Percentiles rank a stretch among this genome's conserved stretches.
Evolutionary conservation across 2,329 filamentous ascomycete genomes (phyloP).

Genomic region (Neopestalotiopsis sp.): DNA sequence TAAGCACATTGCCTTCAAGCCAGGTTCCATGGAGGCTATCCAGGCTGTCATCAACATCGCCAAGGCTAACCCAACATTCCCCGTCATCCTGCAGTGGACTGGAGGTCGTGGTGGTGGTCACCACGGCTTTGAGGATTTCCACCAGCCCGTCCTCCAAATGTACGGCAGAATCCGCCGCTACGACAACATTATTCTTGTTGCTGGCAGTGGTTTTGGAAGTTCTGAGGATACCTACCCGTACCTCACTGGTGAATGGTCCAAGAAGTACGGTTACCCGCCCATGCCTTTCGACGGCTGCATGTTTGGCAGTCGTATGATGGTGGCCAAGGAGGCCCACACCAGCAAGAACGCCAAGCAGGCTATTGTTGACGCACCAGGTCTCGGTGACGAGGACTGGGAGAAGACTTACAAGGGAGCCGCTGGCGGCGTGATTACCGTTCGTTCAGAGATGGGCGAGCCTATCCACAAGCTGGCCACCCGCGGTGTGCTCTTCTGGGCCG

Average conservation of each 20-base stretch:
- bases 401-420: slow-evolving; percentile 90
- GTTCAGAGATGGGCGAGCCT: slow-evolving; percentile 98
- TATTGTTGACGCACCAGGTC: slow-evolving; percentile 83
- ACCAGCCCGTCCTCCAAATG: slow-evolving; percentile 89
- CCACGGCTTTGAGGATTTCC: slow-evolving; percentile 95
- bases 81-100: slow-evolving; percentile 94
- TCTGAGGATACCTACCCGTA: slow-evolving; percentile 92
- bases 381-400: slow-evolving; percentile 87
- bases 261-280: slow-evolving; percentile 81
- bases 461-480: slow-evolving; percentile 98
- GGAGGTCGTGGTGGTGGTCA: slow-evolving; percentile 92
- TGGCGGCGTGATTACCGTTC: slow-evolving; percentile 93
- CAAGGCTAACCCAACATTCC: slow-evolving; percentile 91
- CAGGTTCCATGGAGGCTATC: slow-evolving; percentile 86
- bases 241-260: slow-evolving; percentile 88
- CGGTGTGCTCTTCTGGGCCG: slow-evolving; percentile 95
- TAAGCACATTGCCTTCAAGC: slow-evolving; percentile 95
- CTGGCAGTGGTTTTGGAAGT: slow-evolving; percentile 90
- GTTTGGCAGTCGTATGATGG: slow-evolving; percentile 94
- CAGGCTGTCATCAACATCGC: slow-evolving; percentile 91
- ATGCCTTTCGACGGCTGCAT: slow-evolving; percentile 96
- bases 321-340: slow-evolving; percentile 89
- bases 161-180: slow-evolving; percentile 86
- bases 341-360: slow-evolving; percentile 88
- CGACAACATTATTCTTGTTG: slow-evolving; percentile 86